A percentile compares a stretch with the other conserved stretches of the same genome.
These are phyloP conservation scores for Plasmodium yoelii DNA, from an alignment of 169 alveolate genomes.

Conservation along the genomic window DNA sequence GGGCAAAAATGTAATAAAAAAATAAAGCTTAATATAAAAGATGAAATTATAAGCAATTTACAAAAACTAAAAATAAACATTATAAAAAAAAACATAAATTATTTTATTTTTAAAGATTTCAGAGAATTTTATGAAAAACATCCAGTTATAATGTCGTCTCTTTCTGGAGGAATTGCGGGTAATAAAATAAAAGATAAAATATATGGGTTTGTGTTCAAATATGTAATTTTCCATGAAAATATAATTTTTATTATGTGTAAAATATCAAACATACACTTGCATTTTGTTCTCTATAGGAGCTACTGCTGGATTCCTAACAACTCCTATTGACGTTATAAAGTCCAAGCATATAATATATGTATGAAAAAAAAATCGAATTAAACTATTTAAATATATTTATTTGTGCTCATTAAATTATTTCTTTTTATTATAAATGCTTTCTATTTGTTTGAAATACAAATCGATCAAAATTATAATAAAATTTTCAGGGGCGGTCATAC, in stretches of 20 bases:
- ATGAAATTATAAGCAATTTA: neutral
- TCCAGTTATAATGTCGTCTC: slow-evolving; percentile 28
- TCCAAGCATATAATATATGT: slow-evolving; percentile 96
- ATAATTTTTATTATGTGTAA: slow-evolving; percentile 63
- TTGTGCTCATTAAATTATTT: neutral
- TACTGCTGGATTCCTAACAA: slow-evolving; percentile 95
- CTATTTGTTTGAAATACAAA: neutral
- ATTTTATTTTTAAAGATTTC: slow-evolving; percentile 27
- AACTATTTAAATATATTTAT: neutral
- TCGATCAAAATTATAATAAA: neutral
- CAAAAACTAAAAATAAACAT: neutral
- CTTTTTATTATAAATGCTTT: neutral
- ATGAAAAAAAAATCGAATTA: slow-evolving; percentile 10
- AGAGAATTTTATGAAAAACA: slow-evolving; percentile 28
- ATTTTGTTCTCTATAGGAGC: slow-evolving; percentile 88
- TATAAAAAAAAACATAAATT: too few relatives aligned
- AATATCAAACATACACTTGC: slow-evolving; percentile 27
- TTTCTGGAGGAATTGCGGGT: slow-evolving; percentile 72
- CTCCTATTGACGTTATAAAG: slow-evolving; percentile 97
- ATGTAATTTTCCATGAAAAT: too few relatives aligned
- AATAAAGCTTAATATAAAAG: neutral
- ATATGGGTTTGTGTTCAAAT: neutral
- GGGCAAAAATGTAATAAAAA: slow-evolving; percentile 38
- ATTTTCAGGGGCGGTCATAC: slow-evolving; percentile 32
- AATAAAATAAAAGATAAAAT: neutral